Percentiles rank a stretch among this genome's conserved stretches.
These are phyloP conservation scores for Globisporangium acanthophoron DNA, from an alignment of 352 stramenopile species.

Conservation along the genomic window DNA sequence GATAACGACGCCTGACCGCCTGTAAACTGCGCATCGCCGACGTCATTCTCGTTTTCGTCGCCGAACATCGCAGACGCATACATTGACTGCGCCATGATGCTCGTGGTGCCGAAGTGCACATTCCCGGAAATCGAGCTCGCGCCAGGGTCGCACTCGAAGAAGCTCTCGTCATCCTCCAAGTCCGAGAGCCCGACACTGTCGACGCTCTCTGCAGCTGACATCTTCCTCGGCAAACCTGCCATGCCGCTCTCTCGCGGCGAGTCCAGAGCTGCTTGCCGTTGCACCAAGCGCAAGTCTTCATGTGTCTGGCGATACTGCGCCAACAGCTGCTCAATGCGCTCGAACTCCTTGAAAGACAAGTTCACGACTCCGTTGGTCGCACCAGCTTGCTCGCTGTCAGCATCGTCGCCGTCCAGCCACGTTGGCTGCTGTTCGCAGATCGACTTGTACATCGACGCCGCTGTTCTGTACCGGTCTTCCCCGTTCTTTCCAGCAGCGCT, in stretches of 20 bases:
- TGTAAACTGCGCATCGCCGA: background rate
- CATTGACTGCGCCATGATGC: slow-evolving; percentile 73
- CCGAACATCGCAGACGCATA: slow-evolving; percentile 68
- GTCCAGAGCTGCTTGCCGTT: slow-evolving; percentile 11
- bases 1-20: slow-evolving; percentile 2
- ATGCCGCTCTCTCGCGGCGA: slow-evolving; percentile 12
- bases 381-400: slow-evolving; percentile 11
- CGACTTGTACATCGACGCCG: slow-evolving; percentile 62
- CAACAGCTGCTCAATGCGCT: slow-evolving; percentile 80
- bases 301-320: slow-evolving; percentile 76
- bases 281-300: slow-evolving; percentile 42
- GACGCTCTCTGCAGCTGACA: slow-evolving; percentile 72
- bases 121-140: slow-evolving; percentile 32
- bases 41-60: slow-evolving; percentile 30
- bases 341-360: slow-evolving; percentile 75
- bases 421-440: slow-evolving; percentile 57
- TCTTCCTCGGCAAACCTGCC: slow-evolving; percentile 28
- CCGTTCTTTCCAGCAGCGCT: slow-evolving; percentile 6
- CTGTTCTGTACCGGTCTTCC: slow-evolving; percentile 21
- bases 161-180: slow-evolving; percentile 66
- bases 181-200: slow-evolving; percentile 80
- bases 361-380: slow-evolving; percentile 26
- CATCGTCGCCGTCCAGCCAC: slow-evolving; percentile 57
- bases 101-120: slow-evolving; percentile 28
- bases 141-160: slow-evolving; percentile 80